Percentiles rank a stretch among this genome's conserved stretches.
Conservation (phyloP, 495 filamentous ascomycete genomes). For the Lentithecium fluviatile region DNA sequence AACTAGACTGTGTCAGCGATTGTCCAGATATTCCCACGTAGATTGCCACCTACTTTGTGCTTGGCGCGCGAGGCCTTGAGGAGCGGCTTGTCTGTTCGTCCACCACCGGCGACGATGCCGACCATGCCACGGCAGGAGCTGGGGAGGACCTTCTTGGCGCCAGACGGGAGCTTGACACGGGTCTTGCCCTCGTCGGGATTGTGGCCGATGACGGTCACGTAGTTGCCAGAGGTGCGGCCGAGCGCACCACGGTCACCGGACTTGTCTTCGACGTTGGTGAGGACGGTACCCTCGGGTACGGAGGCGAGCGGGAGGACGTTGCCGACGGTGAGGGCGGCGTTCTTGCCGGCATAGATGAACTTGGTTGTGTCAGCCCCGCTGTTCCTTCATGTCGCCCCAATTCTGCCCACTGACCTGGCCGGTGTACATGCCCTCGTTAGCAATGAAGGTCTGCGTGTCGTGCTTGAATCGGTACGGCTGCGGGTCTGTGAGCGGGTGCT, state of each 20-base stretch:
- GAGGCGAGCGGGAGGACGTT: constrained; percentile 93
- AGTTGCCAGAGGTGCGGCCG: constrained; percentile 96
- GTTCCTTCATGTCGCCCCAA: not conserved
- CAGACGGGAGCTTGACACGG: constrained; percentile 96
- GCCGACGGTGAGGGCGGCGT: constrained; percentile 89
- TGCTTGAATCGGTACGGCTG: constrained; percentile 66
- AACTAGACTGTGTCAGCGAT: constrained; percentile 56
- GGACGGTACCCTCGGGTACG: constrained; percentile 96
- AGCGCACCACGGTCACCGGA: constrained; percentile 92
- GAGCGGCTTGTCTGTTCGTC: constrained; percentile 98
- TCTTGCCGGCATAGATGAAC: constrained; percentile 99
- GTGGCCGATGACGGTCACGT: constrained; percentile 88
- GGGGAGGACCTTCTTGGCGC: constrained; percentile 98
- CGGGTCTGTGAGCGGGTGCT: constrained; percentile 16
- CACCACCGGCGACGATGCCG: constrained; percentile 98
- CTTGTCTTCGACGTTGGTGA: constrained; percentile 99
- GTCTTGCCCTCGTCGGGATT: constrained; percentile 99
- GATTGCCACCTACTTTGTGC: constrained; percentile 23
- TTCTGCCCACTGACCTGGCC: constrained; percentile 50
- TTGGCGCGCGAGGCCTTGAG: constrained; percentile 54
- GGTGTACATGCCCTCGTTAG: constrained; percentile 99
- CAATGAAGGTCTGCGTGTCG: constrained; percentile 70
- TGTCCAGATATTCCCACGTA: not conserved
- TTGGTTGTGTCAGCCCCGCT: constrained; percentile 10
- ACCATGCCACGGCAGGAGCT: constrained; percentile 95